Conservation (phyloP, 768 basidiomycete species). For the Trametes villosa region DNA sequence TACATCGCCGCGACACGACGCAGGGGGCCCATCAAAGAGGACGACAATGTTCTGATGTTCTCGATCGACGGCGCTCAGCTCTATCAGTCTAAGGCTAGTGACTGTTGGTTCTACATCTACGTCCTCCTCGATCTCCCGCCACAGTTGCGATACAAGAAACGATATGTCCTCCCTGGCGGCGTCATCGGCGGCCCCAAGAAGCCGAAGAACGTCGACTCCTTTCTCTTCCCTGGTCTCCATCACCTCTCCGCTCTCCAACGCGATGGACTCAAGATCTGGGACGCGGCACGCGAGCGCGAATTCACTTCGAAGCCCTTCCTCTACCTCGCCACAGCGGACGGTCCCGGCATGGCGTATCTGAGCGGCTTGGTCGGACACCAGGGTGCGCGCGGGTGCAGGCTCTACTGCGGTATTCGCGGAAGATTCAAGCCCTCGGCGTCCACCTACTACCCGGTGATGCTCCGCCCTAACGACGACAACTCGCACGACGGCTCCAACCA, state of each 20-base stretch:
- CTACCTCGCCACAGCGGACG: conserved; percentile 10
- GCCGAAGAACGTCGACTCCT: conserved; percentile 39
- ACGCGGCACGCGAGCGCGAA: conserved; percentile 16
- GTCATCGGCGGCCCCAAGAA: conserved; percentile 38
- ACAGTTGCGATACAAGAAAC: conserved; percentile 34
- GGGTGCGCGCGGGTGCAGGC: conserved; percentile 40
- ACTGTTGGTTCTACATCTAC: conserved; percentile 40
- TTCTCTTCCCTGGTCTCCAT: conserved; percentile 35
- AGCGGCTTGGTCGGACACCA: conserved; percentile 42
- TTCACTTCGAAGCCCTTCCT: not conserved
- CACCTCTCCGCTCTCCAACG: conserved; percentile 33
- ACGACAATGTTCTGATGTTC: conserved; percentile 29
- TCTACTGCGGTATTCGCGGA: conserved; percentile 37
- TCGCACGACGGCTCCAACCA: conserved; percentile 34
- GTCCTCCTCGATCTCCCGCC: conserved; percentile 30
- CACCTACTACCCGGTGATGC: conserved; percentile 40
- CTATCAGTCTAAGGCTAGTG: conserved; percentile 34
- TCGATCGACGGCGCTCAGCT: conserved; percentile 34
- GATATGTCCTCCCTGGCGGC: conserved; percentile 30
- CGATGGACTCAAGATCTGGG: conserved; percentile 37
- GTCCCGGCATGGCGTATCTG: conserved; percentile 24
- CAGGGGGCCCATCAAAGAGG: not conserved
- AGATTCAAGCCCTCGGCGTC: conserved; percentile 30
- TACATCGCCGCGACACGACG: conserved; percentile 6
- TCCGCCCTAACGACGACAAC: conserved; percentile 34